Base-by-base conservation (phyloP, 2,329 filamentous ascomycete genomes). In the Colletotrichum sidae region DNA sequence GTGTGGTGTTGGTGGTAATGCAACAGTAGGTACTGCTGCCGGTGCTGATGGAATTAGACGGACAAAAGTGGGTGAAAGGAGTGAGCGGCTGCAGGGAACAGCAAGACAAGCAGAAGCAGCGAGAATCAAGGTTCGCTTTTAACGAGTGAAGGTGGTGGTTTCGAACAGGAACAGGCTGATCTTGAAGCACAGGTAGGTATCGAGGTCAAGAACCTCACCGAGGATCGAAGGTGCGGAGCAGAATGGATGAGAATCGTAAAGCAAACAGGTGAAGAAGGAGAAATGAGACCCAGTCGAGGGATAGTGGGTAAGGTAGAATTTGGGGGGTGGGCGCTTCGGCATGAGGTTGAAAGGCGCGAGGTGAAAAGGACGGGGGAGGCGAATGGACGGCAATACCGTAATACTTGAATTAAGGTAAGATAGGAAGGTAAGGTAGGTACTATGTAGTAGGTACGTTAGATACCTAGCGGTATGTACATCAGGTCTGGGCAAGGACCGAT, bases 281-380 rank as follows among this genome's bases (percentile, higher is more conserved):
- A 41, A 65, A 58, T 46, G 56, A 65, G 38, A 39, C 61, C 44
- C 52, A 50, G 35, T 41, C 55, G 52, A 65, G 57, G 49, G 60
- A 44, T 41, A 25, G 25, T 51, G 38, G 46, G 37, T 54, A 45
- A 55, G 25, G 15, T 17, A 25, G 25, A 25, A 25, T 25, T 25
- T 25, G 25, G 25, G 15, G 34, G 54, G 7, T 56, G 42, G 42
- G 44, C 66, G 44, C 46, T 58, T 58, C 68, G 70, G 70, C 57
- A 63, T 65, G 61, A 66, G 66, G 67, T 64, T 44, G 60, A 63
- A 51, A 58, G 59, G 59, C 42, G 54, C 55, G 42, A 54, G 42
- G 59, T 51, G 60, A 57, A 58, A 60, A 55, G 57, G 60, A 60
- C 66, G 64, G 45, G 53, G 53, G 17, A 17, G 55, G 44, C 46